Conservation (phyloP, 345 rosid species). For the Salix koriyanagi region DNA sequence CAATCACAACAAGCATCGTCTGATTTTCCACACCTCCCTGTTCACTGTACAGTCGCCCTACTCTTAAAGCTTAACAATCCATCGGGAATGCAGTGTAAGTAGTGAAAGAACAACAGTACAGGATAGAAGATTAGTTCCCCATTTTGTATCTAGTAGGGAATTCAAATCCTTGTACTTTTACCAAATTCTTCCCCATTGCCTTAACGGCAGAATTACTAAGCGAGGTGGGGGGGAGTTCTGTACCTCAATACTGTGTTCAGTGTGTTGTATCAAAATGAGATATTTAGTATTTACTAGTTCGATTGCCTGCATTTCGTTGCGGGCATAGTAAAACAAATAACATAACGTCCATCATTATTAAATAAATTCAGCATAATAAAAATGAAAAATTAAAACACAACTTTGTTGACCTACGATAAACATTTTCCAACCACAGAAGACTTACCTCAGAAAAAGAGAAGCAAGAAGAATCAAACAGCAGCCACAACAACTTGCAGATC, state of each 20-base stretch:
- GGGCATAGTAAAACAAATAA: too few species aligned
- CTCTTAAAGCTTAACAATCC: neutral
- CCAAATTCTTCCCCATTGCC: neutral
- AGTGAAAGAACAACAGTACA: slow-evolving; percentile 11
- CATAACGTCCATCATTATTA: too few species aligned
- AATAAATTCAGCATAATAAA: too few species aligned
- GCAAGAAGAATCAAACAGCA: too few species aligned
- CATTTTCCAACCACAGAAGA: too few species aligned
- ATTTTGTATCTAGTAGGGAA: slow-evolving; percentile 20
- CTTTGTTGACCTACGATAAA: too few species aligned
- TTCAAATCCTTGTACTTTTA: neutral
- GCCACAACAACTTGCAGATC: too few species aligned
- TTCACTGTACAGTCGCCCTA: slow-evolving; percentile 3
- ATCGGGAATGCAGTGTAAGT: slow-evolving; percentile 12
- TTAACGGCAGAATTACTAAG: neutral
- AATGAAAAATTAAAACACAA: too few species aligned
- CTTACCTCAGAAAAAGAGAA: too few species aligned
- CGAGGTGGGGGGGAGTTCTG: neutral
- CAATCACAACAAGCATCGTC: neutral
- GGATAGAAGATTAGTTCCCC: slow-evolving; percentile 19
- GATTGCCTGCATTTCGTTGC: too few species aligned
- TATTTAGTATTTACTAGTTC: neutral
- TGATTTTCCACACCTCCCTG: neutral
- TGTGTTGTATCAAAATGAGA: neutral
- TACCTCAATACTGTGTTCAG: neutral